These are phyloP conservation scores for Colletotrichum gloeosporioides DNA, from an alignment of 2,329 filamentous ascomycete species.

Conservation along the genomic window DNA sequence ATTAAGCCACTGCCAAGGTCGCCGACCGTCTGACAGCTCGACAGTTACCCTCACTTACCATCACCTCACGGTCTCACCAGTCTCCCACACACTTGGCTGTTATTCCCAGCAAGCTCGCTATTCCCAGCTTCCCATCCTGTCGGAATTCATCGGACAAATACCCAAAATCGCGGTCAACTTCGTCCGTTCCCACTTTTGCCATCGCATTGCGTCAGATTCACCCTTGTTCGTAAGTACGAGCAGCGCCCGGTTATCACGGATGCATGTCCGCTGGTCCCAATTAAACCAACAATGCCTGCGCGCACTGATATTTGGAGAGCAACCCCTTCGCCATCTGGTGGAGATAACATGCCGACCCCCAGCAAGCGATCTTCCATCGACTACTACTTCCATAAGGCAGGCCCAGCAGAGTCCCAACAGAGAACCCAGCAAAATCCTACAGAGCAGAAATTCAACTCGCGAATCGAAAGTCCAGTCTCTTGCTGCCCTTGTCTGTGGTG, in stretches of 20 bases:
- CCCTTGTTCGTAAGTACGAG: neutral
- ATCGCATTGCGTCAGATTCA: neutral
- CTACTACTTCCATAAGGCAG: neutral
- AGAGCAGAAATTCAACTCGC: slow-evolving; percentile 18
- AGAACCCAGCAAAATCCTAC: neutral
- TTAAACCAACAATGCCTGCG: neutral
- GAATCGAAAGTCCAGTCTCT: slow-evolving; percentile 25
- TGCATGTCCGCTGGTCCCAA: neutral
- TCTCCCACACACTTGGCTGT: neutral
- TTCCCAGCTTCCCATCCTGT: neutral
- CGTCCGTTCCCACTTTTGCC: neutral
- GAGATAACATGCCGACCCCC: neutral
- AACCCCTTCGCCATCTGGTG: neutral
- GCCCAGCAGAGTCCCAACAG: neutral
- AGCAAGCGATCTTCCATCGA: neutral
- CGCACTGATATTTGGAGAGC: neutral
- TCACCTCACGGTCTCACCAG: neutral
- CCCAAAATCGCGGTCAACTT: neutral
- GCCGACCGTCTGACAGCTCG: neutral
- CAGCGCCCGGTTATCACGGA: neutral
- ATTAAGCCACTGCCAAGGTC: neutral
- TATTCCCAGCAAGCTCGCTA: neutral
- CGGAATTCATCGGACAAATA: neutral
- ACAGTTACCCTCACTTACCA: neutral
- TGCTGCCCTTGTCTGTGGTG: slow-evolving; percentile 23